Percentiles rank a stretch among this genome's conserved stretches.
phyloP scores from a whole-genome alignment of 352 stramenopile genomes.

The Pythium pectinolyticum region DNA sequence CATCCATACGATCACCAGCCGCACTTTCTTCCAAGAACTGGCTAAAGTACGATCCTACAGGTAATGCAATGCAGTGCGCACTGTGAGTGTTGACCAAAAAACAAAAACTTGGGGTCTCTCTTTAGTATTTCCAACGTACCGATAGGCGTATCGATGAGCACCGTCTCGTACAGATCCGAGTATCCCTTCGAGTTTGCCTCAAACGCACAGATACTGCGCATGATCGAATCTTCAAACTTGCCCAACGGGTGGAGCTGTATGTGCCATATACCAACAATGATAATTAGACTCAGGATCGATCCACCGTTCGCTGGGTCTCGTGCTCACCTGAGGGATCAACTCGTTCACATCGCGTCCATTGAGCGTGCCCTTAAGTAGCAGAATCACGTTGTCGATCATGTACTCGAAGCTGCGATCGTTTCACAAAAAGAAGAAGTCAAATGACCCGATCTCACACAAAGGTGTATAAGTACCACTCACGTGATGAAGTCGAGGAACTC shows the following conservation, averaged over 20 bases:
- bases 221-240: constrained; percentile 99
- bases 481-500: constrained; percentile 99
- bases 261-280: not conserved
- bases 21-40: constrained; percentile 96
- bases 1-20: constrained; percentile 76
- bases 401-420: constrained; percentile 91
- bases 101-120: too few species aligned
- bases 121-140: constrained; percentile 40
- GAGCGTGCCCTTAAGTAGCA: constrained; percentile 98
- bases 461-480: constrained; percentile 63
- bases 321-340: constrained; percentile 91
- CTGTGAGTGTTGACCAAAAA: too few species aligned
- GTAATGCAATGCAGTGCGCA: too few species aligned
- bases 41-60: constrained; percentile 97
- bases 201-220: constrained; percentile 98
- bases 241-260: constrained; percentile 96
- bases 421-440: too few species aligned
- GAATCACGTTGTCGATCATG: constrained; percentile 99
- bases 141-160: constrained; percentile 99
- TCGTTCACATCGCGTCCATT: constrained; percentile 97
- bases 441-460: not conserved
- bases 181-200: constrained; percentile 97
- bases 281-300: not conserved
- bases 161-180: constrained; percentile 98
- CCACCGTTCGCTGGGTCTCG: not conserved